Evolutionary conservation across 257 asterid genomes (phyloP), one percentile per base, ranked within the genome.

Genomic region (Solanum arcanum): DNA sequence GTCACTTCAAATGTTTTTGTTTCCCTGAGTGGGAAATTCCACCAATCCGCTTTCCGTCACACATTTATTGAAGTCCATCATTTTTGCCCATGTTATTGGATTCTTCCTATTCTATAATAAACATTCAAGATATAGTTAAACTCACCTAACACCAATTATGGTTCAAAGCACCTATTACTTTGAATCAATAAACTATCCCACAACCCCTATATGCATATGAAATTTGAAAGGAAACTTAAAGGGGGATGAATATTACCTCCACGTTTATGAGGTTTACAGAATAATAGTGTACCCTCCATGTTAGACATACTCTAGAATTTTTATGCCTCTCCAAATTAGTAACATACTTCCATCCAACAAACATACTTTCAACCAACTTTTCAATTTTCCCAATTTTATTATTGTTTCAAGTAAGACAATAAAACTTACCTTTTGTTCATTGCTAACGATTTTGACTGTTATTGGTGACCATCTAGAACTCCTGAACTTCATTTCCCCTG

Each of bases 391-490:
- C 5, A 64, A 9, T 64, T 25, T 64, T 64, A 64, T 25, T 12
- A 25, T 25, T 11, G 35, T 64, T 64, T 25, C 73, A n/a, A 25
- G 35, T 25, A 12, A 66, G 9, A 10, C 37, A 27, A 66, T 18
- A 10, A 52, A 52, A 18, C 11, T 18, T 18, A 66, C 74, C 18
- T 27, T 27, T 27, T 2, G 1, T 52, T 52, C n/a, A 52, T 7
- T 52, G 62, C 62, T 18, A 52, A 52, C n/a, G 62, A 52, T 6
- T 52, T 18, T 18, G 10, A 52, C 93, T 87, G 12, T 94, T 29
- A 96, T 94, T 64, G 98, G 98, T n/a, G 98, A 96, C 87, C 82
- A 94, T 64, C 42, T 94, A 29, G 83, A 76, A 18, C 96, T 95
- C 18, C 93, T 94, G 2, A 93, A 92, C 52, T 92, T 91, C 20